Conservation (phyloP, 2,329 filamentous ascomycete genomes). For the Cercospora sp. region DNA sequence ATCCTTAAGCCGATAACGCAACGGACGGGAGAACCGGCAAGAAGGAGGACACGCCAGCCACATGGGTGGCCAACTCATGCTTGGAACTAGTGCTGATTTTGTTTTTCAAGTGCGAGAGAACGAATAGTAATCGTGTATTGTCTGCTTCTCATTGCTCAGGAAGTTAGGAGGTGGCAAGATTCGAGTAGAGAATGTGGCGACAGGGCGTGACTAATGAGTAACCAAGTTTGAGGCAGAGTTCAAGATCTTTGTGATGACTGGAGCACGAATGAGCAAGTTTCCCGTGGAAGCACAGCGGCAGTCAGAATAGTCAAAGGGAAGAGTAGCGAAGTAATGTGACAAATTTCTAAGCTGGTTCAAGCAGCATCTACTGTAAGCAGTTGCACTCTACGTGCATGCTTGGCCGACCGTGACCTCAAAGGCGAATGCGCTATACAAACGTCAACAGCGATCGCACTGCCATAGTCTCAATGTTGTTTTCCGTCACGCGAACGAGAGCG, state of each 20-base stretch:
- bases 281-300: neutral
- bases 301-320: neutral
- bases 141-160: neutral
- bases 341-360: neutral
- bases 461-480: neutral
- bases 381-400: neutral
- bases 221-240: no score
- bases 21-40: neutral
- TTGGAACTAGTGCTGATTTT: neutral
- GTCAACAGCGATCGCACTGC: neutral
- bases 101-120: neutral
- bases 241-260: neutral
- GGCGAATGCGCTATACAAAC: neutral
- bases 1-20: neutral
- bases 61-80: no score
- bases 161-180: neutral
- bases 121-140: neutral
- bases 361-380: neutral
- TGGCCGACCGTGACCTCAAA: neutral
- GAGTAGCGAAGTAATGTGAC: neutral
- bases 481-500: neutral
- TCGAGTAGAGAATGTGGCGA: no score
- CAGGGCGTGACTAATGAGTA: no score
- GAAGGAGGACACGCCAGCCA: neutral
- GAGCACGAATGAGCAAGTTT: neutral